These are phyloP conservation scores for Leucaena leucocephala DNA, from an alignment of 306 rosid genomes.

Conservation along the genomic window DNA sequence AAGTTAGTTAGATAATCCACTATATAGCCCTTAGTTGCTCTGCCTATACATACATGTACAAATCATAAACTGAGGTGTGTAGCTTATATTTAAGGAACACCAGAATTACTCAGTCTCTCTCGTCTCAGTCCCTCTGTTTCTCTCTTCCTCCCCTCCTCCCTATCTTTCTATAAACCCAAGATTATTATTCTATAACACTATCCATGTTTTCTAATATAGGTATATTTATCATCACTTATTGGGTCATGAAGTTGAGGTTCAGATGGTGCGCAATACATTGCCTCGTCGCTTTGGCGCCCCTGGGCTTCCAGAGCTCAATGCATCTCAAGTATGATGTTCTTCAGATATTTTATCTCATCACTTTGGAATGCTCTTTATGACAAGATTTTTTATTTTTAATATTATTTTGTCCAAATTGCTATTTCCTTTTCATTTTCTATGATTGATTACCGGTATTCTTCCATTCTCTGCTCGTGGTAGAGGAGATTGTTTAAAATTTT, in stretches of 20 bases:
- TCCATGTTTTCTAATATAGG: slow-evolving; percentile 45
- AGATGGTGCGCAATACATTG: slow-evolving; percentile 95
- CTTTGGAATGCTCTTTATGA: not conserved
- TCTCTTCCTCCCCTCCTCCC: too few relatives aligned
- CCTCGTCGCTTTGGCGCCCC: slow-evolving; percentile 99
- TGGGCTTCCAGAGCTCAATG: slow-evolving; percentile 98
- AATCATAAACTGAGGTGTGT: too few relatives aligned
- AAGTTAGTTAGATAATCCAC: too few relatives aligned
- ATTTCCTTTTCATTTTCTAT: not conserved
- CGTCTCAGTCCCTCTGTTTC: too few relatives aligned
- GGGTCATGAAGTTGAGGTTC: slow-evolving; percentile 99
- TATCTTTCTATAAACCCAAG: too few relatives aligned
- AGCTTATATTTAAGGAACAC: too few relatives aligned
- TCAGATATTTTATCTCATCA: slow-evolving; percentile 23
- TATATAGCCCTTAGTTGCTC: too few relatives aligned
- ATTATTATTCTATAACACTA: too few relatives aligned
- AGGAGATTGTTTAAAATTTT: not conserved
- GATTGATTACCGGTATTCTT: not conserved
- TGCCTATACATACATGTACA: too few relatives aligned
- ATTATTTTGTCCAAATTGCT: not conserved
- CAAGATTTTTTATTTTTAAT: slow-evolving; percentile 2
- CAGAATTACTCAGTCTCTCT: too few relatives aligned
- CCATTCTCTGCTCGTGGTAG: not conserved
- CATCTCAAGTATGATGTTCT: slow-evolving; percentile 80
- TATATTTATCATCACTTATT: slow-evolving; percentile 94